These are phyloP conservation scores for Rhodosporidiobolus odoratus DNA, from an alignment of 768 basidiomycete genomes.

Conservation along the genomic window DNA sequence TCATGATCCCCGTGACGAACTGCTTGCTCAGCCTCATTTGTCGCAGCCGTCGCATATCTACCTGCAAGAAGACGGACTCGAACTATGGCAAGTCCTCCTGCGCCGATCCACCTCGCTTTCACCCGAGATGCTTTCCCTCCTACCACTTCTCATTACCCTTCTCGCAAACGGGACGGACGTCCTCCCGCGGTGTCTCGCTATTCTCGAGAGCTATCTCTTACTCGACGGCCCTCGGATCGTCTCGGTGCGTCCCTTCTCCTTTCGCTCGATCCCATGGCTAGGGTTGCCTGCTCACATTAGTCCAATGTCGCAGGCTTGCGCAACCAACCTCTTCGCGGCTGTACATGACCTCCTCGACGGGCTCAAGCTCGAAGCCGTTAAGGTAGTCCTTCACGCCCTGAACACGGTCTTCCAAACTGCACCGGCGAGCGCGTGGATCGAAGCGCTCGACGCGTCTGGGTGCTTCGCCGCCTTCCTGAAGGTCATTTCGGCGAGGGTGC, in stretches of 20 bases:
- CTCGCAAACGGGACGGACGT: constrained; percentile 67
- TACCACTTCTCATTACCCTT: constrained; percentile 58
- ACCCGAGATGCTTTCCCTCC: constrained; percentile 56
- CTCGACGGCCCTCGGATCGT: constrained; percentile 61
- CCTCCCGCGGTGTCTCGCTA: constrained; percentile 60
- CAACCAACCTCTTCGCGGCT: constrained; percentile 49
- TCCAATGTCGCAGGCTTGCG: constrained; percentile 7
- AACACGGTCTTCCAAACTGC: constrained; percentile 61
- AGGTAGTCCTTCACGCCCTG: constrained; percentile 55
- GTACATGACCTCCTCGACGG: constrained; percentile 54
- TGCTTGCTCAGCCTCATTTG: background rate
- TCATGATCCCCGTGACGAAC: background rate
- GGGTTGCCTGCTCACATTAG: background rate
- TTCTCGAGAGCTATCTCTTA: constrained; percentile 75
- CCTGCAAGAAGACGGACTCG: constrained; percentile 71
- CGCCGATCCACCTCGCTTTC: constrained; percentile 50
- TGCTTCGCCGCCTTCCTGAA: constrained; percentile 63
- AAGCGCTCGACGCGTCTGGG: constrained; percentile 65
- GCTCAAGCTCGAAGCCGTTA: constrained; percentile 51
- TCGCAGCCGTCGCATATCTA: constrained; percentile 31
- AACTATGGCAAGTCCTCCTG: constrained; percentile 58
- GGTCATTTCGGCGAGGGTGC: constrained; percentile 48
- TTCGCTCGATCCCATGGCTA: background rate
- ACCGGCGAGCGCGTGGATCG: constrained; percentile 64
- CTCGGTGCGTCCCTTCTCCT: constrained; percentile 51